phyloP scores from a whole-genome alignment of 192 early-diverging fungal species.

The Backusella macrospora region DNA sequence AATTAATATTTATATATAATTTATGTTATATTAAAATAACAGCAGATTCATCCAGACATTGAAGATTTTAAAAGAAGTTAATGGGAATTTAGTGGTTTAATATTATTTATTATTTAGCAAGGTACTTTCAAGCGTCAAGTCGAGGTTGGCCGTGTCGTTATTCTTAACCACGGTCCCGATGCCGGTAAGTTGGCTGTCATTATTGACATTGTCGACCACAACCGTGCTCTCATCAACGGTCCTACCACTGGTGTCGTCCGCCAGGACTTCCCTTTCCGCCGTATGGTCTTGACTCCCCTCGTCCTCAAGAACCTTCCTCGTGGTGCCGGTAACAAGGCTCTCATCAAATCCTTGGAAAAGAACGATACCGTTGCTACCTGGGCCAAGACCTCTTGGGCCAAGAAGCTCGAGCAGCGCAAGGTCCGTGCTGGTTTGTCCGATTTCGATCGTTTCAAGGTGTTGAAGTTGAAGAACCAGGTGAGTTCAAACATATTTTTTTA shows the following conservation, averaged over 20 bases:
- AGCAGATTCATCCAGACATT: not conserved
- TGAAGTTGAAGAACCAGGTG: constrained; percentile 92
- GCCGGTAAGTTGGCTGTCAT: constrained; percentile 98
- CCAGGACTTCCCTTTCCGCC: constrained; percentile 87
- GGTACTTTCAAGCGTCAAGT: constrained; percentile 88
- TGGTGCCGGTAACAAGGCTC: constrained; percentile 70
- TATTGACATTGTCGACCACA: constrained; percentile 99
- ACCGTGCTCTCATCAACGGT: constrained; percentile 95
- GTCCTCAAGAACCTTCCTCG: constrained; percentile 86
- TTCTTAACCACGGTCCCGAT: constrained; percentile 92
- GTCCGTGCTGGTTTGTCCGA: constrained; percentile 80
- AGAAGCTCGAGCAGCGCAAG: constrained; percentile 89
- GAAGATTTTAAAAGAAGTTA: too few species aligned
- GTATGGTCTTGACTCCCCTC: constrained; percentile 88
- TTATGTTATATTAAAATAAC: not conserved
- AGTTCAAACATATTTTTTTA: constrained; percentile 17
- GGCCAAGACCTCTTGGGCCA: constrained; percentile 91
- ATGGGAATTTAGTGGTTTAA: not conserved
- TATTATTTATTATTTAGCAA: constrained; percentile 33
- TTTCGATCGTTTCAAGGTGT: constrained; percentile 99
- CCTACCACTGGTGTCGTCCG: constrained; percentile 94
- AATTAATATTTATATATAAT: not conserved
- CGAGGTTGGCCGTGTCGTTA: constrained; percentile 98
- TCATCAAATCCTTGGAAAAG: constrained; percentile 85
- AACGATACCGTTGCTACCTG: constrained; percentile 80